Percentiles rank a stretch among this genome's conserved stretches.
Evolutionary conservation across 2,329 filamentous ascomycete genomes (phyloP).

Genomic region (Fusarium haematococcum): DNA sequence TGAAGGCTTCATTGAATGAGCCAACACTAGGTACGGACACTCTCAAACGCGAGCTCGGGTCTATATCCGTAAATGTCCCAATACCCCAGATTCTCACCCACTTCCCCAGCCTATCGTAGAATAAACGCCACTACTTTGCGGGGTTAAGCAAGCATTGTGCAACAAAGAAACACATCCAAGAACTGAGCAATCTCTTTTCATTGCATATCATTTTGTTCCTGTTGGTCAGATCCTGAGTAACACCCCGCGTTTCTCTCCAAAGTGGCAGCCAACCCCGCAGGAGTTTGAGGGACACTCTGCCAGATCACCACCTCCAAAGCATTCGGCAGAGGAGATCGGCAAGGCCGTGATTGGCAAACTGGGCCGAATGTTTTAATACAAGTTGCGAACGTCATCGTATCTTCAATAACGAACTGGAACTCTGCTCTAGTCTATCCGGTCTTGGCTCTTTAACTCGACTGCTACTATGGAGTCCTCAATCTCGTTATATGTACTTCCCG

Average conservation of each 20-base stretch:
- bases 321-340: background rate
- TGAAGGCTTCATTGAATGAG: background rate
- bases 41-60: background rate
- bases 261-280: background rate
- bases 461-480: slow-evolving; percentile 3
- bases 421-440: background rate
- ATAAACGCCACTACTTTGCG: background rate
- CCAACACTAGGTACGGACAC: background rate
- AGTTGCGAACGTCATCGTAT: background rate
- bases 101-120: background rate
- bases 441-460: background rate
- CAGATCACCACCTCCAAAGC: background rate
- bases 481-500: background rate
- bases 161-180: background rate
- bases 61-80: background rate
- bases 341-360: background rate
- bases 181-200: background rate
- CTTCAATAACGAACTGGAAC: background rate
- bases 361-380: background rate
- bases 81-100: background rate
- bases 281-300: background rate
- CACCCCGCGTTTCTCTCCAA: background rate
- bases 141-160: background rate
- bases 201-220: background rate
- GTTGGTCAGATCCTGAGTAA: background rate